Conservation (phyloP, 2,329 filamentous ascomycete species). For the Trematosphaeria pertusa region DNA sequence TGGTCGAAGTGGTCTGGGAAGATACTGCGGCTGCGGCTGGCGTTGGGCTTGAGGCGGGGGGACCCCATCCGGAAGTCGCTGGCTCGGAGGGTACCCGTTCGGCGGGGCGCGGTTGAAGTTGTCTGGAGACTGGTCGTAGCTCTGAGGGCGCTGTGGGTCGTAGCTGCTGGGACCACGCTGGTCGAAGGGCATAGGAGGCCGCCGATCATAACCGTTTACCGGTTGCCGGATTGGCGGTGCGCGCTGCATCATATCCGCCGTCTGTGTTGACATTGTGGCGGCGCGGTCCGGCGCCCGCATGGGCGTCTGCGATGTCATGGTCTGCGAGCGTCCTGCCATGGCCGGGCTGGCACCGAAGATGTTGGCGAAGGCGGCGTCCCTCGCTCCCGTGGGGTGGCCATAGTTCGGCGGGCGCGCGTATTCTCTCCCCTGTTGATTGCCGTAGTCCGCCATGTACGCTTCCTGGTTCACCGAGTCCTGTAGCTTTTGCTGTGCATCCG, state of each 20-base stretch:
- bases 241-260: conserved; percentile 64
- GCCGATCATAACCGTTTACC: conserved; percentile 49
- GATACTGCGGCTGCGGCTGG: conserved; percentile 61
- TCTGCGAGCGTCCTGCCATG: conserved; percentile 82
- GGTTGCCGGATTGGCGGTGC: conserved; percentile 67
- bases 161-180: conserved; percentile 26
- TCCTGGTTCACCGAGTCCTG: conserved; percentile 21
- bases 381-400: conserved; percentile 67
- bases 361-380: conserved; percentile 94
- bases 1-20: conserved; percentile 66
- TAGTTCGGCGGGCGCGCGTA: conserved; percentile 61
- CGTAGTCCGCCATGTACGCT: conserved; percentile 67
- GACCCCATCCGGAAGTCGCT: conserved; percentile 43
- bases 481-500: conserved; percentile 34
- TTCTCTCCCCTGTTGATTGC: conserved; percentile 67
- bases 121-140: conserved; percentile 33
- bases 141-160: conserved; percentile 29
- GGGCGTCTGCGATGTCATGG: conserved; percentile 83
- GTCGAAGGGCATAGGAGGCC: conserved; percentile 38
- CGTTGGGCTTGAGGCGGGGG: conserved; percentile 40
- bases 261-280: conserved; percentile 67
- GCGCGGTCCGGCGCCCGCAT: conserved; percentile 72
- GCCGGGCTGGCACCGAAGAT: conserved; percentile 90
- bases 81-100: conserved; percentile 49
- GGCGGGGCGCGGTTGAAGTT: conserved; percentile 40